Conservation (phyloP, 2,329 filamentous ascomycete genomes). For the Trichoderma hamatum region DNA sequence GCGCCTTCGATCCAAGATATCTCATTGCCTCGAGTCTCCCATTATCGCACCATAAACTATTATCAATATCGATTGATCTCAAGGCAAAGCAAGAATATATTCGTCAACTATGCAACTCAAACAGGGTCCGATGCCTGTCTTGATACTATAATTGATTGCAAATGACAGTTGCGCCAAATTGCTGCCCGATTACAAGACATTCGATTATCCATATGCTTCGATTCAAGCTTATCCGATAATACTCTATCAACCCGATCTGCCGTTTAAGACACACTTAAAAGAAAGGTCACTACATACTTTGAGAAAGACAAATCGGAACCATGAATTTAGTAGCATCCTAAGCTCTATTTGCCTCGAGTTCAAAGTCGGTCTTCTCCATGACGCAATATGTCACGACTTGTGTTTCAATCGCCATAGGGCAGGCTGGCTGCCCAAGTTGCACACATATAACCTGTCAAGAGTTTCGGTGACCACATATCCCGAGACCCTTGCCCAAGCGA, state of each 20-base stretch:
- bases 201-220: too few relatives aligned
- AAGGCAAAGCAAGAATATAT: not conserved
- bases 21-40: too few relatives aligned
- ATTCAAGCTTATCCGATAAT: too few relatives aligned
- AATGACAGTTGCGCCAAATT: not conserved
- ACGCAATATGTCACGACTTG: not conserved
- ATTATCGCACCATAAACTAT: too few relatives aligned
- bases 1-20: too few relatives aligned
- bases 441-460: not conserved
- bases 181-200: too few relatives aligned
- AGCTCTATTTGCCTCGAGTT: not conserved
- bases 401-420: not conserved
- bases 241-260: not conserved
- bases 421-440: not conserved
- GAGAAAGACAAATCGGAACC: not conserved
- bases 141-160: rapidly evolving
- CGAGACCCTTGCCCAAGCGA: not conserved
- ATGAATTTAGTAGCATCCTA: not conserved
- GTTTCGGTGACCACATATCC: not conserved
- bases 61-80: not conserved
- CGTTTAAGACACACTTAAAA: not conserved
- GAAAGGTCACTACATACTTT: not conserved
- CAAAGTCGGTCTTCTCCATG: not conserved
- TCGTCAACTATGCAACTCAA: not conserved
- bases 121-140: not conserved